Evolutionary conservation across 176 grass and related monocot genomes (phyloP), one percentile per base, ranked within the genome.

Genomic region (Pontederia crassipes): DNA sequence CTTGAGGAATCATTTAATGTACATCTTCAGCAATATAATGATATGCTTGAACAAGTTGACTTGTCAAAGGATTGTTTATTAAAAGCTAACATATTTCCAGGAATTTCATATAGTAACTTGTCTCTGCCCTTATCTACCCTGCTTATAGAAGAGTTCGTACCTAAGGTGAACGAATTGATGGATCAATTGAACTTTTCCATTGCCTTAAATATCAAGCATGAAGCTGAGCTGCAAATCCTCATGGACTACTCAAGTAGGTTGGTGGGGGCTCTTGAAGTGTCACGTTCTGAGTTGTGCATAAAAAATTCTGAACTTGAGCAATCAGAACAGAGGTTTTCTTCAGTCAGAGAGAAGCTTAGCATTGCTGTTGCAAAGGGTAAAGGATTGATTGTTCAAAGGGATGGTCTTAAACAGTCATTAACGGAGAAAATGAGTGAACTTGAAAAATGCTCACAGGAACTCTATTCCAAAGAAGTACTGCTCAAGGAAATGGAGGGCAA

Each of bases 351-450:
- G 75, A 97, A 92, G 57, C 78, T 97, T 51, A 67, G 93, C 65
- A 97, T 97, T 78, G 93, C 87, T 74, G 93, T 97, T 72, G 76
- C 87, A 74, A 97, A 97, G 76, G 93, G 93, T 27, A 97, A 97
- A 73, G 87, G 81, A 40, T 74, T 97, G 78, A 91, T 97, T 66
- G 81, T 88, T 46, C 93, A 97, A 73, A 79, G 93, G 20, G 93
- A 97, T 35, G 59, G 79, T 67, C 84, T 97, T 69, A 97, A 97
- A 79, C 93, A 88, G 45, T 81, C 87, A 83, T 20, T 97, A 55
- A 68, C 75, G 50, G 93, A 97, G 67, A 97, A 91, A 9, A 83
- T 81, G 65, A 77, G 61, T 71, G 84, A 97, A 45, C 68, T 88
- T 27, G 84, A 97, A 71, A 92, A 78, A 68, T 86, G 89, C 61